Evolutionary conservation across 1,284 basidiomycete species (phyloP), one percentile per base, ranked within the genome.

Genomic region (Sanghuangporus sanghuang): DNA sequence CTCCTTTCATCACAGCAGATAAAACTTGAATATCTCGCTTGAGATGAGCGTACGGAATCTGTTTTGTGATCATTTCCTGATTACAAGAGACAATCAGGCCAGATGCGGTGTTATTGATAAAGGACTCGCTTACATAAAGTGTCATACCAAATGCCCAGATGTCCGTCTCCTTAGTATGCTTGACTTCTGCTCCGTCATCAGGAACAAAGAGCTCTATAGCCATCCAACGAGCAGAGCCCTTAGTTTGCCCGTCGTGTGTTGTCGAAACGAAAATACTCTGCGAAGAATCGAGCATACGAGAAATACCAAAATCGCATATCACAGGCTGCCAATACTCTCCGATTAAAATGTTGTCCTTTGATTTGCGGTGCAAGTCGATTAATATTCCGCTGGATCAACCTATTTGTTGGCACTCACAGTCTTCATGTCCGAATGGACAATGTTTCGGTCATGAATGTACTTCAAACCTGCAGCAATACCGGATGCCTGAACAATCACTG

Each of bases 101-200:
- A 23, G 6, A 12, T 16, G 8, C 14, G 14, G 14, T 18, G 18
- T 6, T 18, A 44, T 12, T 1, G 7, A 21, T 39, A 39, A 32
- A 52, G 18, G 44, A 46, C 14, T 46, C 14, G 6, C 14, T 5
- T 21, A 56, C 61, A 57, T 62, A 62, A n/a, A 56, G 35, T n/a
- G 61, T 63, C 62, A 63, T 63, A 11, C 56, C 55, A 12, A 49
- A 49, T 5, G 62, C 55, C 62, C 62, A 63, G 11, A 63, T 32
- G 40, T 63, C 62, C 6, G 56, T 59, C 9, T 46, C 44, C 40
- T 44, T 49, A 21, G 57, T 58, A 36, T 50, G 39, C 38, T 44
- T 57, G 21, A 36, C 4, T 4, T 58, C 35, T 23, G 3, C 18
- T 3, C 18, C 44, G 11, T 40, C 32, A 6, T 12, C 42, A 32